These are phyloP conservation scores for Lomentospora prolificans DNA, from an alignment of 2,329 filamentous ascomycete species.

Conservation along the genomic window DNA sequence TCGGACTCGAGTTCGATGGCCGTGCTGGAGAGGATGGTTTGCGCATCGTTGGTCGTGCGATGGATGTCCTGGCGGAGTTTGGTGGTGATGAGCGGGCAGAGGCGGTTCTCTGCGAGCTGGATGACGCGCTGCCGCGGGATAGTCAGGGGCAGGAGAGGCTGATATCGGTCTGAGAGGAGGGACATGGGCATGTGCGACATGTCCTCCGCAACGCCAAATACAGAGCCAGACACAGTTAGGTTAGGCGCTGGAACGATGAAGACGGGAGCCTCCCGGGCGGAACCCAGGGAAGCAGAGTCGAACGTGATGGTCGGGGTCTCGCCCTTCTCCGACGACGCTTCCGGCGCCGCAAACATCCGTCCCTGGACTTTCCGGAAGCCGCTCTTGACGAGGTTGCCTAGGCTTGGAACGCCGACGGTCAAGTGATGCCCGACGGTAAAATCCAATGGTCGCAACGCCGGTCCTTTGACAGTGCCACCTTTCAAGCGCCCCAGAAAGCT, in stretches of 20 bases:
- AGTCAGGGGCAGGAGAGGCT: constrained; percentile 25
- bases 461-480: background rate
- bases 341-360: background rate
- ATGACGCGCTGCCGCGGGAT: constrained; percentile 24
- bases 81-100: constrained; percentile 27
- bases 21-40: constrained; percentile 8
- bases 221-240: constrained; percentile 27
- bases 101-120: constrained; percentile 26
- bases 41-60: constrained; percentile 5
- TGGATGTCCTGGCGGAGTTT: constrained; percentile 30
- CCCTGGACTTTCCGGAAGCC: constrained; percentile 14
- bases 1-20: constrained; percentile 27
- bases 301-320: background rate
- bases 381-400: constrained; percentile 20
- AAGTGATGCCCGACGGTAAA: constrained; percentile 29
- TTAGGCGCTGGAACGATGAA: constrained; percentile 19
- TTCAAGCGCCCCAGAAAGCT: constrained; percentile 8
- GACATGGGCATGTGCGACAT: constrained; percentile 21
- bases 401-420: constrained; percentile 22
- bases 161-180: constrained; percentile 27
- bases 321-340: background rate
- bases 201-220: constrained; percentile 28
- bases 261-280: constrained; percentile 1
- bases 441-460: constrained; percentile 22
- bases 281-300: constrained; percentile 10